These are phyloP conservation scores for Moricandia arvensis DNA, from an alignment of 345 rosid genomes.

Conservation along the genomic window DNA sequence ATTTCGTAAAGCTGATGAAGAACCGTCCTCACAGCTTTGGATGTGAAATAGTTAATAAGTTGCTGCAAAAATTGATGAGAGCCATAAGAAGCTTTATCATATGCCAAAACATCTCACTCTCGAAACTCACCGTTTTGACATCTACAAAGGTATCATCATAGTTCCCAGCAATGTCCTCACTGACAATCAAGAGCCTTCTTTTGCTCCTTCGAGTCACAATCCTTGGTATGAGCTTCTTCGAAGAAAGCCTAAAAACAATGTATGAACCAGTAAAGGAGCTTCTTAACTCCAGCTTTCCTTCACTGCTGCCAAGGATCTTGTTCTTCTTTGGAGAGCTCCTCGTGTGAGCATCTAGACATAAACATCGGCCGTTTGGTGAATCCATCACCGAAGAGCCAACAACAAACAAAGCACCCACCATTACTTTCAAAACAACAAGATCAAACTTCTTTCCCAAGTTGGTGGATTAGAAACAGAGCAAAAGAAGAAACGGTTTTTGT, in stretches of 20 bases:
- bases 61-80: conserved; percentile 50
- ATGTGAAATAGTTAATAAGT: conserved; percentile 77
- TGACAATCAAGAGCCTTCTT: conserved; percentile 47
- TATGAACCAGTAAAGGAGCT: conserved; percentile 60
- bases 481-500: conserved; percentile 23
- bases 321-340: conserved; percentile 42
- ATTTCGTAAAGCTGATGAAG: conserved; percentile 92
- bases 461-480: background rate
- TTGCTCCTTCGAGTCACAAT: conserved; percentile 37
- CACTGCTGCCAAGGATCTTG: conserved; percentile 37
- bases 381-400: conserved; percentile 71
- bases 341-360: conserved; percentile 56
- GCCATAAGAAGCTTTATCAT: background rate
- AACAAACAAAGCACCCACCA: conserved; percentile 66
- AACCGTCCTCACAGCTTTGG: conserved; percentile 91
- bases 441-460: conserved; percentile 1
- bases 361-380: conserved; percentile 54
- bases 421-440: conserved; percentile 24
- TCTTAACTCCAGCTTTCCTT: conserved; percentile 46
- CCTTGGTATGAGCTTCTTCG: conserved; percentile 41
- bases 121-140: conserved; percentile 57
- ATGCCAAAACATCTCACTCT: background rate
- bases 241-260: conserved; percentile 52
- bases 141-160: conserved; percentile 82
- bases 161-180: conserved; percentile 73